Evolutionary conservation across 2,329 filamentous ascomycete genomes (phyloP).

Genomic region (Beauveria rudraprayagi): DNA sequence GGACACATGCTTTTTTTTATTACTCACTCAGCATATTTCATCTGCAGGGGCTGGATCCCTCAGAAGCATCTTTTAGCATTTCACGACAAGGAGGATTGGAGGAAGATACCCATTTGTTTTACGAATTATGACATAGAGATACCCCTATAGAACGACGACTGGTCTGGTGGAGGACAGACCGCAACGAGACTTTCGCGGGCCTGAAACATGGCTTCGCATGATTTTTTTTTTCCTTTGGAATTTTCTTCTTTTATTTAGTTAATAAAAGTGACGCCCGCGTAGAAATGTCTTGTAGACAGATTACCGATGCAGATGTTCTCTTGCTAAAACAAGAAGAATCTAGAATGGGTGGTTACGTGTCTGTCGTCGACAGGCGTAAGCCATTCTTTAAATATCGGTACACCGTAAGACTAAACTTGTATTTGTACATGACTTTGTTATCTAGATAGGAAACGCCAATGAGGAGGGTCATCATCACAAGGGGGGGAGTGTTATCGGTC

Average conservation of each 20-base stretch:
- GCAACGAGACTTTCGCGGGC: slow-evolving; percentile 7
- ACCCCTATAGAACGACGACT: slow-evolving; percentile 6
- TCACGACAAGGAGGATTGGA: slow-evolving; percentile 2
- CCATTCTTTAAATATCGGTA: neutral
- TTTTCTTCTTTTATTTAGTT: slow-evolving; percentile 9
- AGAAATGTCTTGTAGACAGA: neutral
- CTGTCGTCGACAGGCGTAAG: neutral
- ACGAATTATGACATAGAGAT: slow-evolving; percentile 11
- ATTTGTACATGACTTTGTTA: neutral
- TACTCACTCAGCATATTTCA: slow-evolving; percentile 4
- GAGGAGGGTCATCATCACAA: neutral
- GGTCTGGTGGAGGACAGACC: slow-evolving; percentile 8
- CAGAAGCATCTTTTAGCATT: neutral
- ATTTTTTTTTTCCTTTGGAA: slow-evolving; percentile 3
- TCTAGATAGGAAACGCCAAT: neutral
- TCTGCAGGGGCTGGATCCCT: slow-evolving; percentile 7
- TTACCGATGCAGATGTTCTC: slow-evolving; percentile 1
- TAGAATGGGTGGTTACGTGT: slow-evolving; percentile 3
- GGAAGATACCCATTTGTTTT: slow-evolving; percentile 10
- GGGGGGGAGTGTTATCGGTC: slow-evolving; percentile 3
- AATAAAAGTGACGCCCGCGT: slow-evolving; percentile 11
- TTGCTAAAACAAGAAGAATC: neutral
- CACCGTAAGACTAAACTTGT: neutral
- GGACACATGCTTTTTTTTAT: slow-evolving; percentile 1
- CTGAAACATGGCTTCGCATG: slow-evolving; percentile 11